Evolutionary conservation across 1,284 basidiomycete genomes (phyloP).

Genomic region (Cerioporus squamosus): DNA sequence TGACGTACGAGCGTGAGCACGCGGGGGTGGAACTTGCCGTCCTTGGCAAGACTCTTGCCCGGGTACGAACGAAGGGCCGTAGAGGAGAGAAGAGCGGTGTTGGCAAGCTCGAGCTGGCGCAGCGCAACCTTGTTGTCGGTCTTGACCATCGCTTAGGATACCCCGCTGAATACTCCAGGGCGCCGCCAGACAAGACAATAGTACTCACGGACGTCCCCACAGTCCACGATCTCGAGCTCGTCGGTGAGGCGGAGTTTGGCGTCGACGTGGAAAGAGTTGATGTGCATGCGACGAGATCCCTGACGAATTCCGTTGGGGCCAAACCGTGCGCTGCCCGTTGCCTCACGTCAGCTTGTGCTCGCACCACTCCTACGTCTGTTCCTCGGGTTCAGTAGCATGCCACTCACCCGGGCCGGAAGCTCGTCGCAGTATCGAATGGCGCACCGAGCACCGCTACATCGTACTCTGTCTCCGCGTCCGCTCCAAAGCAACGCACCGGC

Average conservation of each 20-base stretch:
- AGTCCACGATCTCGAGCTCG: constrained; percentile 37
- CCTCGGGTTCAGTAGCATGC: not conserved
- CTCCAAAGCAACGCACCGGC: constrained; percentile 37
- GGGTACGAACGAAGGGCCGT: constrained; percentile 24
- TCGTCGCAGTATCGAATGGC: constrained; percentile 40
- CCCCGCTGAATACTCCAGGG: not conserved
- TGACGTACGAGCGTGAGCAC: constrained; percentile 38
- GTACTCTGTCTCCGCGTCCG: constrained; percentile 29
- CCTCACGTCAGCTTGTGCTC: too few species aligned
- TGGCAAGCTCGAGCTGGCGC: constrained; percentile 38
- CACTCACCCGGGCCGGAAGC: constrained; percentile 37
- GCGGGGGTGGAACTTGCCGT: constrained; percentile 40
- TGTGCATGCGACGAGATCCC: constrained; percentile 35
- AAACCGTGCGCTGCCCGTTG: constrained; percentile 33
- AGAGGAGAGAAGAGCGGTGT: constrained; percentile 31
- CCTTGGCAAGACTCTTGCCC: constrained; percentile 36
- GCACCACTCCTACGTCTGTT: too few species aligned
- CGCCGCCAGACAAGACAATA: not conserved
- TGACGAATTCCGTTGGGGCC: constrained; percentile 44
- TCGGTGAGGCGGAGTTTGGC: constrained; percentile 35
- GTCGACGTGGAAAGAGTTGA: constrained; percentile 35
- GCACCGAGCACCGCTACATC: constrained; percentile 40
- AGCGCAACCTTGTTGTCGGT: constrained; percentile 39
- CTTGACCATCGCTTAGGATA: constrained; percentile 32
- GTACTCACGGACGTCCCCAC: constrained; percentile 40